These are phyloP conservation scores for Gossypium stocksii DNA, from an alignment of 345 rosid species.

Conservation along the genomic window DNA sequence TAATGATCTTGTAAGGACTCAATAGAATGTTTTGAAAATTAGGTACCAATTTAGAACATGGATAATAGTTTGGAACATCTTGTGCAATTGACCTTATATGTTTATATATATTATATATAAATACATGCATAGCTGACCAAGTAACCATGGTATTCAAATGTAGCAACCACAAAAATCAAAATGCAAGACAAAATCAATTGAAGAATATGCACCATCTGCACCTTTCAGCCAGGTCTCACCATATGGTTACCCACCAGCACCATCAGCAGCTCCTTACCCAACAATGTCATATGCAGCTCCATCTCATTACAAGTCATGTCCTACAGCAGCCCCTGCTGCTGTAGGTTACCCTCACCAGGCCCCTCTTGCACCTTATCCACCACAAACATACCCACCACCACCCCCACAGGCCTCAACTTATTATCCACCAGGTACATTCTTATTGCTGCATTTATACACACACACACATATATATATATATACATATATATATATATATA, in stretches of 20 bases:
- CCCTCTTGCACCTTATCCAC: constrained; percentile 19
- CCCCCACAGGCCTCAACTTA: constrained; percentile 19
- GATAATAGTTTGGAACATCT: too few relatives aligned
- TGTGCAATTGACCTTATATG: too few relatives aligned
- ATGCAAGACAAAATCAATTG: constrained; percentile 8
- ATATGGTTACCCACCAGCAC: constrained; percentile 21
- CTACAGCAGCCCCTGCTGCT: background rate
- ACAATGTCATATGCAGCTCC: constrained; percentile 3
- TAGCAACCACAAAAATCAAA: background rate
- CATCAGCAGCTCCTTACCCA: background rate
- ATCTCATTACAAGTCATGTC: constrained; percentile 2
- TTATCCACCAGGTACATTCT: constrained; percentile 35
- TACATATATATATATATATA: background rate
- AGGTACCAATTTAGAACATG: too few relatives aligned
- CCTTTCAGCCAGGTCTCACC: constrained; percentile 15
- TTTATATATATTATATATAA: too few relatives aligned
- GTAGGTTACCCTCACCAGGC: constrained; percentile 22
- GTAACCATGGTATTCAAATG: background rate
- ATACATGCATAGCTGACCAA: background rate
- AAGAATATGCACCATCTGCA: constrained; percentile 13
- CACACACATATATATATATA: background rate
- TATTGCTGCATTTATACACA: background rate
- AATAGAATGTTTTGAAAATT: too few relatives aligned
- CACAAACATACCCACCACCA: constrained; percentile 21
- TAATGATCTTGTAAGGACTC: too few relatives aligned